Evolutionary conservation across 129 eudicot genomes (phyloP).

Genomic region (Tanacetum coccineum): DNA sequence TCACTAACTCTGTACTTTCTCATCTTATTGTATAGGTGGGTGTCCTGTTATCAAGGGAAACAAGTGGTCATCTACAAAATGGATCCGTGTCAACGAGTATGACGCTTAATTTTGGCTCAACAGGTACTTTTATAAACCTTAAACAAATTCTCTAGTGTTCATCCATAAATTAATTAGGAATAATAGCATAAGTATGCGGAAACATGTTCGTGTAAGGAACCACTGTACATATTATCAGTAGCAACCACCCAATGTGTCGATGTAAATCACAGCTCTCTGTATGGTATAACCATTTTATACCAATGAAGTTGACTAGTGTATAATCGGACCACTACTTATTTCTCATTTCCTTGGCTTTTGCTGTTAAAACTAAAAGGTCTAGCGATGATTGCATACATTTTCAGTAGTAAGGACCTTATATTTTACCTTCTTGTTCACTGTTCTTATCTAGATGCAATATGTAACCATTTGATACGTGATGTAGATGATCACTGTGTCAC

Average conservation of each 20-base stretch:
- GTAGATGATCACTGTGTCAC: too few relatives aligned
- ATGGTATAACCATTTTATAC: too few relatives aligned
- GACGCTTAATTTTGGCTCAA: not conserved
- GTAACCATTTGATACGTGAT: too few relatives aligned
- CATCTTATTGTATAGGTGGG: not conserved
- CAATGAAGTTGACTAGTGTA: too few relatives aligned
- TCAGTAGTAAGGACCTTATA: not conserved
- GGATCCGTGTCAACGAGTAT: slow-evolving; percentile 4
- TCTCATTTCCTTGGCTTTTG: too few relatives aligned
- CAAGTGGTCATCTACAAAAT: slow-evolving; percentile 13
- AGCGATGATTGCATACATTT: not conserved
- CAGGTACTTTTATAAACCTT: not conserved
- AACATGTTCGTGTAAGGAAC: not conserved
- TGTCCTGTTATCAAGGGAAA: slow-evolving; percentile 14
- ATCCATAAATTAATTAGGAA: not conserved
- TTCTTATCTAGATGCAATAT: not conserved
- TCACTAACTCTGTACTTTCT: not conserved
- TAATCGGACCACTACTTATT: too few relatives aligned
- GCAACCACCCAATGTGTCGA: too few relatives aligned
- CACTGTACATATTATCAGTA: not conserved
- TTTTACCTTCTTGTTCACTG: not conserved
- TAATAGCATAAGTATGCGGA: not conserved
- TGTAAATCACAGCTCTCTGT: too few relatives aligned
- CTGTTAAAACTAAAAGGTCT: too few relatives aligned
- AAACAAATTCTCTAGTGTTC: not conserved